phyloP scores from a whole-genome alignment of 2,329 filamentous ascomycete species.

The Neoascochyta sp. region DNA sequence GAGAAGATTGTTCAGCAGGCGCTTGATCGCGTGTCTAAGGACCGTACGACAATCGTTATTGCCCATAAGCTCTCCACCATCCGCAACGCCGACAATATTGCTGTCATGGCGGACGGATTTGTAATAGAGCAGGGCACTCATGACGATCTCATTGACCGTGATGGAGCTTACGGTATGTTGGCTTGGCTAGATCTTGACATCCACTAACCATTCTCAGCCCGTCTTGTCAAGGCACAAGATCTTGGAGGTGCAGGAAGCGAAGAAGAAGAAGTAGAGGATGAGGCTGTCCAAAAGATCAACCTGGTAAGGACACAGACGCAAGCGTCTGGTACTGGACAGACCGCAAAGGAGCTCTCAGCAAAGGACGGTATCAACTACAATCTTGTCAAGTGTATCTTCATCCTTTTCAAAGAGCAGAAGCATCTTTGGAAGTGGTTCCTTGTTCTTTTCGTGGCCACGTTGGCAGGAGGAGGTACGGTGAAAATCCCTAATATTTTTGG shows the following conservation, averaged over 20 bases:
- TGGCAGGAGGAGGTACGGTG: constrained; percentile 26
- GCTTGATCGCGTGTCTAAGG: constrained; percentile 76
- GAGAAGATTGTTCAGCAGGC: constrained; percentile 93
- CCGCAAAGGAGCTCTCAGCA: constrained; percentile 10
- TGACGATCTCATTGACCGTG: constrained; percentile 66
- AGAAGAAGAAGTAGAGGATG: constrained; percentile 15
- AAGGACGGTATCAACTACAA: constrained; percentile 30
- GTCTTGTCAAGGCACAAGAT: constrained; percentile 56
- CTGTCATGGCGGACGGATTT: constrained; percentile 76
- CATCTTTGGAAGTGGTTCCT: constrained; percentile 39
- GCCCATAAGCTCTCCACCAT: constrained; percentile 94
- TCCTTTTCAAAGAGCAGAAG: constrained; percentile 29
- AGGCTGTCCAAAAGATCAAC: constrained; percentile 11
- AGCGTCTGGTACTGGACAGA: constrained; percentile 20
- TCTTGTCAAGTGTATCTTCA: constrained; percentile 23
- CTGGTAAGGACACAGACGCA: constrained; percentile 30
- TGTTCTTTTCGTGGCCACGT: constrained; percentile 24
- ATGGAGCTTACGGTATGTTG: constrained; percentile 64
- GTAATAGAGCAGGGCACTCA: constrained; percentile 92
- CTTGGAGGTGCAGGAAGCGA: constrained; percentile 33
- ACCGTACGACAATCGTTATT: constrained; percentile 91
- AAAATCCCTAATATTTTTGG: constrained; percentile 17
- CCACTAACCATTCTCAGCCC: constrained; percentile 36
- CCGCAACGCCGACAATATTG: constrained; percentile 88
- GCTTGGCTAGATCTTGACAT: background rate